phyloP scores from a whole-genome alignment of 129 eudicot species.

The Scalesia atractyloides region DNA sequence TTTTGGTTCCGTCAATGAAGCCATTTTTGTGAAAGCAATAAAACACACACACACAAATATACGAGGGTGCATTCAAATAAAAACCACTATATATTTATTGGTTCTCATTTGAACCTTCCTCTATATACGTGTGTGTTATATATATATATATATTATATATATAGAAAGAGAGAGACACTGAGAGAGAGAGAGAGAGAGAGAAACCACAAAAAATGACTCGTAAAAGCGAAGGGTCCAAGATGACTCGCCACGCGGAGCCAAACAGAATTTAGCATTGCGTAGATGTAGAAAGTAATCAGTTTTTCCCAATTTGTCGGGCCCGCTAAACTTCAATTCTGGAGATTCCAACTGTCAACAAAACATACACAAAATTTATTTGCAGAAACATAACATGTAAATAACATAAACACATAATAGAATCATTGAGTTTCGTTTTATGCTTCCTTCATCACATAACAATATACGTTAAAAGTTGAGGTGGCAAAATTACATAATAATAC shows the following conservation, averaged over 20 bases:
- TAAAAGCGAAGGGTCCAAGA: slow-evolving; percentile 99
- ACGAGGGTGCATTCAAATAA: neutral
- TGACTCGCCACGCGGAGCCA: slow-evolving; percentile 98
- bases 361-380: slow-evolving; percentile 40
- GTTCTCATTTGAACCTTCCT: neutral
- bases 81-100: neutral
- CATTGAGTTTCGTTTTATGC: neutral
- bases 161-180: neutral
- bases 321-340: slow-evolving; percentile 96
- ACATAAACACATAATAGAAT: neutral
- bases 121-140: neutral
- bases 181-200: slow-evolving; percentile 35
- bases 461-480: neutral
- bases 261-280: slow-evolving; percentile 88
- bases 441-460: neutral
- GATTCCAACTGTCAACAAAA: slow-evolving; percentile 89
- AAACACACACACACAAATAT: neutral
- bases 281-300: slow-evolving; percentile 86
- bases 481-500: neutral
- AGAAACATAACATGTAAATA: slow-evolving; percentile 13
- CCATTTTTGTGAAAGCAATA: neutral
- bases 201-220: slow-evolving; percentile 95
- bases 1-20: neutral
- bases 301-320: slow-evolving; percentile 81
- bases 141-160: no score